Base-by-base conservation (phyloP, 2,329 filamentous ascomycete species). In the Cryoendolithus antarcticus region DNA sequence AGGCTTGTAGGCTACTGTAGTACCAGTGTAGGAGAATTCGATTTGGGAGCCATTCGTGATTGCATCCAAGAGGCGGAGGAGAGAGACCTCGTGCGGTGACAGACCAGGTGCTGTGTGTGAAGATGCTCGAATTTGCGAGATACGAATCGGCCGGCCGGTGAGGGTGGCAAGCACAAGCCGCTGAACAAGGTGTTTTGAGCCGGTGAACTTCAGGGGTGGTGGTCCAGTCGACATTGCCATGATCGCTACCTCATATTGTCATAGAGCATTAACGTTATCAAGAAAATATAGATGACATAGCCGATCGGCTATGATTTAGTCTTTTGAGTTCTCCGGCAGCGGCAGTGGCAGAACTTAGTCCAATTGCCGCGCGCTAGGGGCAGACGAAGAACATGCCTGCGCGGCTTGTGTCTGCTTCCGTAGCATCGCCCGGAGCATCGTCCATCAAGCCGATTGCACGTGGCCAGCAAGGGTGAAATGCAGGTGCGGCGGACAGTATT, bases 21-120 rank as follows among this genome's bases (percentile, higher is more conserved):
- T 96, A 57, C 91, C 91, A 1, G 86, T 95, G 65, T 93, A 91
- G 8, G 86, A 94, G 51, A 98, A 94, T 56, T 95, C 88, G 65
- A 96, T 86, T 40, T 82, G 79, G 42, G 83, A 84, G 64, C 91
- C 91, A 69, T 98, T 98, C 56, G 91, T 98, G 53, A 98, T 73
- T 50, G 85, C 75, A 62, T 96, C 91, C 56, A 98, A 79, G 11
- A 98, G 82, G 41, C 91, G 88, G 27, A 98, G 74, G 62, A 98
- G 89, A 34, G 91, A 96, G 54, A 96, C 80, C 65, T 98, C 91
- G 66, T 94, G 82, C 35, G 86, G 80, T 39, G 85, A 81, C 39
- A 98, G 82, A 54, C 91, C 91, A 1, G 91, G 88, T 53, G 82
- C 80, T 31, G 85, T 88, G 34, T 82, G 80, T 32, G 86, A 94